Base-by-base conservation (phyloP, 805 yeast genomes). In the Lachancea quebecensis region DNA sequence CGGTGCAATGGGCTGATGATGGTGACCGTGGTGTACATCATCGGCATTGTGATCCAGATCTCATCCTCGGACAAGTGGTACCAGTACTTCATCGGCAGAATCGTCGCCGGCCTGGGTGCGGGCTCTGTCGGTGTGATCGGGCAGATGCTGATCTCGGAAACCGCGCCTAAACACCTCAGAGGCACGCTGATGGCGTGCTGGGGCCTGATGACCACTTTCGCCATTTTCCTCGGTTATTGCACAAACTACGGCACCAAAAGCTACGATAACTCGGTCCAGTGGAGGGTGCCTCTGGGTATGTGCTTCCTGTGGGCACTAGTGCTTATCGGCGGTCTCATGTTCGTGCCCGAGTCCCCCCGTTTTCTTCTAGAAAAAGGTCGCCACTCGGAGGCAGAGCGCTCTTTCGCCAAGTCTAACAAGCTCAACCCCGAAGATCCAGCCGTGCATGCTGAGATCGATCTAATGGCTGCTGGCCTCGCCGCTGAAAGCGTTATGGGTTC, bases 61-160 rank as follows among this genome's bases (percentile, higher is more conserved):
- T 68, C 74, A 50, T 73, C 91, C 2, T 58, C 63, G 4, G 72
- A 71, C 51, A 72, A 86, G 60, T 57, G 64, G 52, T 56, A 76
- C 35, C 73, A 87, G 68, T 76, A 77, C 57, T 78, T 82, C 14
- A 55, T 79, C 10, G 95, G 95, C 2, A 70, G 95, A 55, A 77
- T 85, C 28, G 73, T 87, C 38, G 73, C 85, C 34, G 96, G 96
- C 11, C 53, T 86, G 14, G 95, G 95, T 2, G 90, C 88, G 25
- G 96, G 96, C 2, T 68, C 87, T 43, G 68, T 88, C 38, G 80
- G 90, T 21, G 82, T 93, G 5, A 82, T 88, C 50, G 90, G 87
- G 10, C 95, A 95, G 0, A 80, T 86, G 40, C 89, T 85, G 64
- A 95, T 86, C 60, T 80, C 90, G 40, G 96, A 88, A 59, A 85